Conservation (phyloP, 306 rosid species). For the Cicer judaicum region DNA sequence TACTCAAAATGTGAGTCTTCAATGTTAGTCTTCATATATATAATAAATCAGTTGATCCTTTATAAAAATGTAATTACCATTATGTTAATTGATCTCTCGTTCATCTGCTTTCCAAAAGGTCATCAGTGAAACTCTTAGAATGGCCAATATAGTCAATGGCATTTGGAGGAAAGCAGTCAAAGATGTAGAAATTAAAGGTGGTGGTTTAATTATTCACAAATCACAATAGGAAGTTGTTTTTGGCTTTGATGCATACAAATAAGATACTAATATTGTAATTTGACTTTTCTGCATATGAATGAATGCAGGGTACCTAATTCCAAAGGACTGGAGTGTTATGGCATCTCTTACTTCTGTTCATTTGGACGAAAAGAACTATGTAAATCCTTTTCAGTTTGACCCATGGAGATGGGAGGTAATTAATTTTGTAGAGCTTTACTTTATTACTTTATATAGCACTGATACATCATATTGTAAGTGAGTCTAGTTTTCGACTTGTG, state of each 20-base stretch:
- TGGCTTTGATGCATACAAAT: background rate
- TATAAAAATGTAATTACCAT: background rate
- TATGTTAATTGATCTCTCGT: background rate
- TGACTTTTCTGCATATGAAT: conserved; percentile 10
- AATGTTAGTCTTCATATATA: conserved; percentile 57
- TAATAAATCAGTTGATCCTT: background rate
- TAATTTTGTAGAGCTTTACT: background rate
- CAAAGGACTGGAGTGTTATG: conserved; percentile 67
- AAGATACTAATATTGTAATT: conserved; percentile 8
- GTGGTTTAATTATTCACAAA: conserved; percentile 14
- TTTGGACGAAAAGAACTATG: conserved; percentile 64
- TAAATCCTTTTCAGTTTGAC: conserved; percentile 72
- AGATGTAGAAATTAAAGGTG: conserved; percentile 86
- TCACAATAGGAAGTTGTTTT: background rate
- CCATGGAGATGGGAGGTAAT: conserved; percentile 98
- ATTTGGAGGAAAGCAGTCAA: conserved; percentile 87
- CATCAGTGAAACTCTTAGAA: conserved; percentile 89
- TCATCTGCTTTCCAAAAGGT: conserved; percentile 54
- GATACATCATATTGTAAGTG: too few species aligned
- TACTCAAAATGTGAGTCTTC: conserved; percentile 79
- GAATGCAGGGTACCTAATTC: conserved; percentile 72
- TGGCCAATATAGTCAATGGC: conserved; percentile 90
- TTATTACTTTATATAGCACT: background rate
- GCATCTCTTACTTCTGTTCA: conserved; percentile 87
- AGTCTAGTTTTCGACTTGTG: too few species aligned